Evolutionary conservation across 306 rosid genomes (phyloP).

Genomic region (Albizia julibrissin): DNA sequence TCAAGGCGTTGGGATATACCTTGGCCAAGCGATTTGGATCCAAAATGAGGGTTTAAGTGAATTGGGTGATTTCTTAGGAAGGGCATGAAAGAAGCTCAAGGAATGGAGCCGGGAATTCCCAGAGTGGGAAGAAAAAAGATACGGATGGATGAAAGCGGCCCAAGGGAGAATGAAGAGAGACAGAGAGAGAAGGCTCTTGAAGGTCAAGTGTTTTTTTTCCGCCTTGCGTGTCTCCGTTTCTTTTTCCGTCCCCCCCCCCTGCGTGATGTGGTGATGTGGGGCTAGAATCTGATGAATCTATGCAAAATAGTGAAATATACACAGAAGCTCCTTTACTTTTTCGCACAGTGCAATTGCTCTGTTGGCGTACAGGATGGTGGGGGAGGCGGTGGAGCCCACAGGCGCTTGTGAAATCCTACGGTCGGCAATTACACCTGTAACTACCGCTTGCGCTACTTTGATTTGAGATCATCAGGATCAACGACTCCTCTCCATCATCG

Average conservation of each 20-base stretch:
- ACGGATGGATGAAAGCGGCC: neutral
- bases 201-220: neutral
- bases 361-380: neutral
- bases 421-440: neutral
- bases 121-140: neutral
- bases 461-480: neutral
- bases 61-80: neutral
- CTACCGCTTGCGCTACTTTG: neutral
- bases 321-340: neutral
- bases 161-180: neutral
- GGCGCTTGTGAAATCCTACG: constrained; percentile 2
- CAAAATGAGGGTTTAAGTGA: neutral
- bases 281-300: constrained; percentile 23
- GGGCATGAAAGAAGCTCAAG: neutral
- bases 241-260: neutral
- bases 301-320: constrained; percentile 7
- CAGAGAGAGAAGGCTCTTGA: constrained; percentile 2
- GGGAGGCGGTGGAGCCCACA: neutral
- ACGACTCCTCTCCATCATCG: neutral
- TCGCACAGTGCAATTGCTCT: neutral
- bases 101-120: constrained; percentile 13
- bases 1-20: neutral
- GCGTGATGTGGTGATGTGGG: neutral
- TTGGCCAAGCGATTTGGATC: neutral
- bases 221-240: neutral